Base-by-base conservation (phyloP, 768 basidiomycete genomes). In the Lactarius trivialis region DNA sequence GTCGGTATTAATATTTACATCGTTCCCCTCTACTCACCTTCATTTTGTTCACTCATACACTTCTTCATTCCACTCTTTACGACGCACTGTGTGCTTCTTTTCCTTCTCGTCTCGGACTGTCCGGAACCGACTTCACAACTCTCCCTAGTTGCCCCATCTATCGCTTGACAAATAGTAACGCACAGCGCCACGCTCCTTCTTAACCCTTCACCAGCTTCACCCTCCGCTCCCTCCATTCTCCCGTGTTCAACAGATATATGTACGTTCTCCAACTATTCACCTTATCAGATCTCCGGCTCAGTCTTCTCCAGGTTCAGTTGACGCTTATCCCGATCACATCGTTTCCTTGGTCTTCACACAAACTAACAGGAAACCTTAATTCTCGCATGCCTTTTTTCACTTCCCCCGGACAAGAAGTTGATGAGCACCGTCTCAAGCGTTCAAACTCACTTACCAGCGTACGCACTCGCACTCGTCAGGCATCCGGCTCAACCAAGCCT, bases 361-460 rank as follows among this genome's bases (percentile, higher is more conserved):
- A 8, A 24, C 30, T 3, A 12, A 5, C 52, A 65, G 64, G 34
- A 45, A 59, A 8, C 30, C 21, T 24, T 19, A 33, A 36, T 51
- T 45, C 32, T 39, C 48, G 28, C 56, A 67, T 67, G 67, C 61
- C 65, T 9, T 67, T 67, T 41, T 60, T 66, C 43, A 57, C 60
- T 12, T 66, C 65, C 28, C 41, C 64, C 7, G 58, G 45, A 51
- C 61, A 51, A 34, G 66, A 67, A 43, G 1, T 66, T 6, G 36
- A 49, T 32, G 63, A 56, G 34, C 34, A 64, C n/a, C 65, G 65
- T 17, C 65, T 66, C 63, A 64, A 33, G 53, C 65, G 65, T 49
- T 63, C 67, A 8, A n/a, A 59, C 12, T 67, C 65, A 19, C 30
- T 52, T 32, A 48, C 61, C 21, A 62, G 61, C 36, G 28, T 57